phyloP scores from a whole-genome alignment of 1,284 basidiomycete species.

The Leccinum variabile region DNA sequence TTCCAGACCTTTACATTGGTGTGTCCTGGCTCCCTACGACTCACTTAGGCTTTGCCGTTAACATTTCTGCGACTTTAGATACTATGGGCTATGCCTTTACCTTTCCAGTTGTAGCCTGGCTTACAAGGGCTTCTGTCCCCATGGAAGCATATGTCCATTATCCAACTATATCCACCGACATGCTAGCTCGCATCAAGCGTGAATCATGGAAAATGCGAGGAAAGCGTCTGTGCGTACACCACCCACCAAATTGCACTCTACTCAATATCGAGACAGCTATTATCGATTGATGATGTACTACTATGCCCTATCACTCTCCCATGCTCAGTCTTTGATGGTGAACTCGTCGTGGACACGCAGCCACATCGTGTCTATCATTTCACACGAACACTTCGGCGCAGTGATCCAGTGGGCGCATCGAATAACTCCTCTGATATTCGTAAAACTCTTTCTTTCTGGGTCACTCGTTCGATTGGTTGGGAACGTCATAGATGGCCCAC shows the following conservation, averaged over 20 bases:
- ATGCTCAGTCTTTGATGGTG: constrained; percentile 82
- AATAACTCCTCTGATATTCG: constrained; percentile 25
- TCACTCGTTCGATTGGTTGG: constrained; percentile 25
- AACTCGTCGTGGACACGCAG: constrained; percentile 95
- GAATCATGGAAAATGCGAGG: constrained; percentile 69
- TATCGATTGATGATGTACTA: constrained; percentile 86
- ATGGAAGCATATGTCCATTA: constrained; percentile 96
- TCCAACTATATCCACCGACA: constrained; percentile 92
- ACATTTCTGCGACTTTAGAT: constrained; percentile 52
- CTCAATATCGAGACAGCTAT: constrained; percentile 55
- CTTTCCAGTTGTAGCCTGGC: constrained; percentile 71
- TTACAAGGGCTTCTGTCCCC: constrained; percentile 57
- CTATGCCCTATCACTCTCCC: constrained; percentile 76
- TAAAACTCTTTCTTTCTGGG: constrained; percentile 29
- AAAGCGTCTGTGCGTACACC: constrained; percentile 27
- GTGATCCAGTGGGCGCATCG: constrained; percentile 26
- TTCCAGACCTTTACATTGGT: constrained; percentile 94
- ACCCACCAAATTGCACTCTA: background rate
- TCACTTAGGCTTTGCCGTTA: background rate
- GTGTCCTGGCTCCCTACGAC: constrained; percentile 16
- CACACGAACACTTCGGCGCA: constrained; percentile 45
- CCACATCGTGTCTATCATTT: constrained; percentile 77
- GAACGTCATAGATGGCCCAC: constrained; percentile 20
- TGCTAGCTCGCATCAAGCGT: constrained; percentile 80
- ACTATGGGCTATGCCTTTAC: constrained; percentile 99